These are phyloP conservation scores for Verticillium klebahnii DNA, from an alignment of 2,329 filamentous ascomycete genomes.

Conservation along the genomic window DNA sequence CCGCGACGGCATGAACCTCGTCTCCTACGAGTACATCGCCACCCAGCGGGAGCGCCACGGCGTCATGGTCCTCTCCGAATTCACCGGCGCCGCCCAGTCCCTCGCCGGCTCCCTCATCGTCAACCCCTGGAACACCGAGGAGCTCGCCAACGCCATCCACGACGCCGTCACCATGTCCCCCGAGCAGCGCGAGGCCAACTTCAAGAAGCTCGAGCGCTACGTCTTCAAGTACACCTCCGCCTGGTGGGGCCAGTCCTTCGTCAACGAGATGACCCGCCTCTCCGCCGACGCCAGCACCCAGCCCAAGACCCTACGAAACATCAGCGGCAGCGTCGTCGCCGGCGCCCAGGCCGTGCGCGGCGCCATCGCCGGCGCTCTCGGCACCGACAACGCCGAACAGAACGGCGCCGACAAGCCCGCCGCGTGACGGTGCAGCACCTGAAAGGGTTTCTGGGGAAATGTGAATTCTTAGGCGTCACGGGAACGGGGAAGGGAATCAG, in stretches of 20 bases:
- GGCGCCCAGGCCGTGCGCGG: constrained; percentile 9
- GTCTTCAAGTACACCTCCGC: constrained; percentile 97
- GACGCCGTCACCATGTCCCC: constrained; percentile 96
- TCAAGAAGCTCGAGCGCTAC: constrained; percentile 87
- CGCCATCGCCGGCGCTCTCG: constrained; percentile 3
- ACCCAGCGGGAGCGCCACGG: constrained; percentile 87
- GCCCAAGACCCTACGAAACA: constrained; percentile 35
- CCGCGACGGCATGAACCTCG: constrained; percentile 98
- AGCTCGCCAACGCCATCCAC: constrained; percentile 87
- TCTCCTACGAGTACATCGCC: constrained; percentile 97
- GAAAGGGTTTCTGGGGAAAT: not conserved
- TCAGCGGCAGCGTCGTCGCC: constrained; percentile 32
- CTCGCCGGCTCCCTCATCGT: constrained; percentile 91
- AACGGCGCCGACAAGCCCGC: constrained; percentile 3
- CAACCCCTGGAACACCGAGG: constrained; percentile 98
- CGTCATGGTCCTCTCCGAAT: constrained; percentile 92
- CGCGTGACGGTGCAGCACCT: not conserved
- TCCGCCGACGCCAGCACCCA: constrained; percentile 28
- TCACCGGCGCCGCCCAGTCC: constrained; percentile 91
- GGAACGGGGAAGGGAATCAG: not conserved
- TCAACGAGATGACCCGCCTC: constrained; percentile 68
- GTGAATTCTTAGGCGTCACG: not conserved
- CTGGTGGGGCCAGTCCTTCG: constrained; percentile 95
- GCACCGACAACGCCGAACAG: constrained; percentile 4
- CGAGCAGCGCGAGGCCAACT: constrained; percentile 82